Evolutionary conservation across 75 land plant genomes (phyloP), one percentile per base, ranked within the genome.

Genomic region (Isoetes taiwanensis): DNA sequence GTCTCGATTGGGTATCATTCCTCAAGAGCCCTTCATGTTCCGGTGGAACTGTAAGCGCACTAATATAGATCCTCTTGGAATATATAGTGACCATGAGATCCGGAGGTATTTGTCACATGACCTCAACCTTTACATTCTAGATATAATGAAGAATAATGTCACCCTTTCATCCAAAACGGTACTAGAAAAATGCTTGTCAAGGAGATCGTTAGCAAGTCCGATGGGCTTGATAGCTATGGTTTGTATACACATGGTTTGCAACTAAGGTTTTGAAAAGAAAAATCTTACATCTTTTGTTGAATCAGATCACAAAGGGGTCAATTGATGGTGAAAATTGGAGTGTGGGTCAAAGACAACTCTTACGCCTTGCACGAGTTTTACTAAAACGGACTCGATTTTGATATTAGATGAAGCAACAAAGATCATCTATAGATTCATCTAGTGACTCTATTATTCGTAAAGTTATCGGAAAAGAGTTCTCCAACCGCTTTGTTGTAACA

Each of bases 311-410:
- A 31, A 52, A 75, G 85, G 91, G 85, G 40, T 66, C 70, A 21
- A 86, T 82, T 27, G 82, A 90, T 43, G 97, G 97, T 0, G 80
- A 78, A 31, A 82, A 90, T 40, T 90, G 97, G 97, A 90, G 97
- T 41, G 86, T 61, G 23, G 97, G 97, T 43, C 97, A 90, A 58
- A 79, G 91, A 11, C 96, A 90, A 52, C 93, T 90, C n/a, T 78
- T 86, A 34, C 85, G 93, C 63, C 75, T 90, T 16, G 91, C 91
- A 0, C 64, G 97, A 12, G 97, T 83, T 2, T 69, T 90, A 2
- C 72, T 90, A 6, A 75, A 70, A 52, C 67, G 79, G 21, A 86
- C 71, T 60, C 72, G 60, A 74, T 90, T 28, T 52, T 85, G 27
- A 86, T 90, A 60, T 63, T 90, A 3, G 97, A 90, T 58, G 97